A percentile compares a stretch with the other conserved stretches of the same genome.
Conservation (phyloP, 1,284 basidiomycete genomes). For the Trichosporon coremiiforme region DNA sequence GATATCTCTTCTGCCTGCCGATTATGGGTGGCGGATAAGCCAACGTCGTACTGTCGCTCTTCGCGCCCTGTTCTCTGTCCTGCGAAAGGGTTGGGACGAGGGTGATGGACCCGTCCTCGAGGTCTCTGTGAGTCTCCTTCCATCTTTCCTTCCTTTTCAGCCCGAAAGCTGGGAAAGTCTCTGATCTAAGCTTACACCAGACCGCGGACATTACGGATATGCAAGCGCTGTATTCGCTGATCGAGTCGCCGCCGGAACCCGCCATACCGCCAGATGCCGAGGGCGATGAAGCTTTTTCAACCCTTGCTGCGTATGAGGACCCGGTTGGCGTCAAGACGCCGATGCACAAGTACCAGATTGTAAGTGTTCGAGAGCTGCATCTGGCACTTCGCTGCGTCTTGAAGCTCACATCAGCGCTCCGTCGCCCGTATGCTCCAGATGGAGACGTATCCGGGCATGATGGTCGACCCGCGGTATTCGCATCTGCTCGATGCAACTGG, state of each 20-base stretch:
- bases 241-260: slow-evolving; percentile 40
- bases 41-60: not conserved
- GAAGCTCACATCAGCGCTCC: slow-evolving; percentile 40
- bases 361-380: slow-evolving; percentile 28
- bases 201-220: slow-evolving; percentile 29
- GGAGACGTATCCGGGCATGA: slow-evolving; percentile 42
- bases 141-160: not conserved
- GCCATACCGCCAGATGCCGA: slow-evolving; percentile 23
- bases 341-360: slow-evolving; percentile 49
- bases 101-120: not conserved
- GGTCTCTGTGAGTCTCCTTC: slow-evolving; percentile 9
- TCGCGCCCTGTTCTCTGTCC: slow-evolving; percentile 13
- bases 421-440: slow-evolving; percentile 47
- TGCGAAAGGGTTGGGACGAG: slow-evolving; percentile 21
- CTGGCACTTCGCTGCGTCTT: too few relatives aligned
- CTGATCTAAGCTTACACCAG: slow-evolving; percentile 21
- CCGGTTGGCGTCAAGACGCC: slow-evolving; percentile 40
- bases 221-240: slow-evolving; percentile 40
- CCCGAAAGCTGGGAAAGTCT: too few relatives aligned
- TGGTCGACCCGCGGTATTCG: slow-evolving; percentile 43
- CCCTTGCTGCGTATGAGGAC: slow-evolving; percentile 37
- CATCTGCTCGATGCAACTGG: slow-evolving; percentile 37
- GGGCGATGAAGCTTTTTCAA: slow-evolving; percentile 37
- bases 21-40: slow-evolving; percentile 1
- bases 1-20: not conserved